Evolutionary conservation across 140 eudicot genomes (phyloP).

Genomic region (Erigeron philadelphicus): DNA sequence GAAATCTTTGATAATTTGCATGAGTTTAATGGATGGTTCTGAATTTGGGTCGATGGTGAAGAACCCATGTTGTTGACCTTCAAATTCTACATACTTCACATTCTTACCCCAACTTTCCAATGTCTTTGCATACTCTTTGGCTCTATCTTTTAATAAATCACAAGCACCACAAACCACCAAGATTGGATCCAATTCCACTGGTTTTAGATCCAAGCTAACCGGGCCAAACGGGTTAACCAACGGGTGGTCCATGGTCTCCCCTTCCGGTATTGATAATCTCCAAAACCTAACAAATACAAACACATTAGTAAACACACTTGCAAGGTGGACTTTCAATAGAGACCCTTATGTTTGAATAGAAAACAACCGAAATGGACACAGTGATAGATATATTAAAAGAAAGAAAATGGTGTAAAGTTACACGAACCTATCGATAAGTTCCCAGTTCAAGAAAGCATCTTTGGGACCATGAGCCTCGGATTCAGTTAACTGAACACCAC

Average conservation of each 20-base stretch:
- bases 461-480: conserved; percentile 67
- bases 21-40: conserved; percentile 36
- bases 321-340: background rate
- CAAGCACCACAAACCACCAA: conserved; percentile 51
- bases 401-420: background rate
- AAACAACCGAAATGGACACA: background rate
- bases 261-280: conserved; percentile 57
- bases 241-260: conserved; percentile 59
- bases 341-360: too few species aligned
- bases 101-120: conserved; percentile 42
- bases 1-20: conserved; percentile 44
- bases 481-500: conserved; percentile 59
- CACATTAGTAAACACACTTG: background rate
- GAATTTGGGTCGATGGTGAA: conserved; percentile 41
- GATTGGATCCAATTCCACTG: conserved; percentile 46
- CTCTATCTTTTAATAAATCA: conserved; percentile 53
- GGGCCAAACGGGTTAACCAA: conserved; percentile 67
- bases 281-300: conserved; percentile 39
- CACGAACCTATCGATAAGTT: conserved; percentile 64
- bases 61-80: conserved; percentile 63
- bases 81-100: conserved; percentile 46
- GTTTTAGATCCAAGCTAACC: conserved; percentile 43
- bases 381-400: background rate
- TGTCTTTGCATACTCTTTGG: conserved; percentile 44
- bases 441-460: conserved; percentile 71